Percentiles rank a stretch among this genome's conserved stretches.
These are phyloP conservation scores for Trichothecium roseum DNA, from an alignment of 2,329 filamentous ascomycete species.

Conservation along the genomic window DNA sequence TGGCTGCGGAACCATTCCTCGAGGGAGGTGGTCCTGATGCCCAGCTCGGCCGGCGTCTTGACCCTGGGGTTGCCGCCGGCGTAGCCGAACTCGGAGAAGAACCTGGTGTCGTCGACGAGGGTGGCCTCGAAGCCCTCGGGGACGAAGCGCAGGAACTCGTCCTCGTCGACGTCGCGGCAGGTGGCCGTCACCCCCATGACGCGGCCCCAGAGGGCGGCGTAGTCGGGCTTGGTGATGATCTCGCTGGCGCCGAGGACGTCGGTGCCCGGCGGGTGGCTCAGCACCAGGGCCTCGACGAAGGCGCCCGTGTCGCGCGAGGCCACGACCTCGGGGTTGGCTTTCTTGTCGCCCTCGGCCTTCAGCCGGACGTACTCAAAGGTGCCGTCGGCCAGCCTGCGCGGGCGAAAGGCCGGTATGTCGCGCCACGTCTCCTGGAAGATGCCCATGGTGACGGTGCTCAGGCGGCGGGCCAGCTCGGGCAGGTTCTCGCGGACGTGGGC, in stretches of 20 bases:
- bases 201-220: neutral
- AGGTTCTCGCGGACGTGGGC: slow-evolving; percentile 4
- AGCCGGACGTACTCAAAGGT: slow-evolving; percentile 3
- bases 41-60: neutral
- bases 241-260: neutral
- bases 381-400: slow-evolving; percentile 7
- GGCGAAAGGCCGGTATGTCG: slow-evolving; percentile 3
- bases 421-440: slow-evolving; percentile 8
- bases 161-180: neutral
- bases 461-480: too few relatives aligned
- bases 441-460: slow-evolving; percentile 8
- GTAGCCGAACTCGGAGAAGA: neutral
- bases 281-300: slow-evolving; percentile 9
- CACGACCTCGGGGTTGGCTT: slow-evolving; percentile 4
- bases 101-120: too few relatives aligned
- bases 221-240: neutral
- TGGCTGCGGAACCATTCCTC: neutral
- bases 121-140: neutral
- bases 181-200: neutral
- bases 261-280: neutral
- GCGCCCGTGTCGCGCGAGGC: slow-evolving; percentile 8
- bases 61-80: neutral
- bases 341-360: neutral
- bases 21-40: neutral
- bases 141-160: neutral